These are phyloP conservation scores for Apostasia shenzhenica DNA, from an alignment of 106 monocot species.

Conservation along the genomic window DNA sequence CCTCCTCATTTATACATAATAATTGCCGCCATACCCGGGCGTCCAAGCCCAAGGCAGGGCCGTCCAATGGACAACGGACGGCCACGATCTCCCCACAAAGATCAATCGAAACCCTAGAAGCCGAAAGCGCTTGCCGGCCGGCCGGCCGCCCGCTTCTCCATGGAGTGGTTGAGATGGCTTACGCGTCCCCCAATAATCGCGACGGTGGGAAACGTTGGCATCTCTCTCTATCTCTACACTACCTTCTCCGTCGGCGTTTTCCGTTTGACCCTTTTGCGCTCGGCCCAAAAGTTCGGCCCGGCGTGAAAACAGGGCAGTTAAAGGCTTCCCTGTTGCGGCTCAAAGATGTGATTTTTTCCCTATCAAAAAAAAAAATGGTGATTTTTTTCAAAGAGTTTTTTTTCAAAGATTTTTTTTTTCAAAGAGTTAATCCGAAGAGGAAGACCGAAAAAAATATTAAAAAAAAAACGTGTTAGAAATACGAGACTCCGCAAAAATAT, in stretches of 20 bases:
- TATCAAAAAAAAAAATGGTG: too few relatives aligned
- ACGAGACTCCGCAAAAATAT: too few relatives aligned
- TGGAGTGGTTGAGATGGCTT: not conserved
- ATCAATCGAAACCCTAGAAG: not conserved
- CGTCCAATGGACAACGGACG: not conserved
- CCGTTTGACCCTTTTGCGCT: not conserved
- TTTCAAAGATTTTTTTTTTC: too few relatives aligned
- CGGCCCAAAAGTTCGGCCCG: not conserved
- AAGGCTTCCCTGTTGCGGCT: not conserved
- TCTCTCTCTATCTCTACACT: too few relatives aligned
- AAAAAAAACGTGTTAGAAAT: too few relatives aligned
- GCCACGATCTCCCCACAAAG: not conserved
- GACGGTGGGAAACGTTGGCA: too few relatives aligned
- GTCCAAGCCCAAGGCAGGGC: not conserved
- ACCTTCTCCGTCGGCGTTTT: not conserved
- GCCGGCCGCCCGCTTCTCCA: not conserved
- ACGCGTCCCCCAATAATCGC: too few relatives aligned
- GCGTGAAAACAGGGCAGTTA: constrained; percentile 2
- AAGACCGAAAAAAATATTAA: too few relatives aligned
- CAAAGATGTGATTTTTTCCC: too few relatives aligned
- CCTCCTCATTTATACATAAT: not conserved
- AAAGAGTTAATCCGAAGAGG: too few relatives aligned
- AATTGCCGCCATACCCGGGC: not conserved
- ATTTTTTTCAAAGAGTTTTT: too few relatives aligned
- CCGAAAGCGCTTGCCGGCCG: not conserved